Percentiles rank a stretch among this genome's conserved stretches.
Conservation (phyloP, 2,329 filamentous ascomycete genomes). For the Exophiala sp. region DNA sequence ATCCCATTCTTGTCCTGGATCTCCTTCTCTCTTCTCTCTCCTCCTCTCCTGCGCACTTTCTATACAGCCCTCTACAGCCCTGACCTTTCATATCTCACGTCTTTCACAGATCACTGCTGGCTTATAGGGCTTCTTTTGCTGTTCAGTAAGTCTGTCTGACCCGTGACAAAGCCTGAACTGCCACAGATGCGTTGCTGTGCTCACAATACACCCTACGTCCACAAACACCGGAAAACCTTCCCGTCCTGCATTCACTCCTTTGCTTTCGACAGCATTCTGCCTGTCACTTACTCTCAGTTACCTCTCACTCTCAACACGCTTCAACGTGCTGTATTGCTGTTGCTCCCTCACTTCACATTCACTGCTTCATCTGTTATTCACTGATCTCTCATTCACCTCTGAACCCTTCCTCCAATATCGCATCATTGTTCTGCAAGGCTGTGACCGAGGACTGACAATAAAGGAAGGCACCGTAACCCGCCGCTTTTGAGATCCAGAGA, state of each 20-base stretch:
- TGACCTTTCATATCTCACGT: too few relatives aligned
- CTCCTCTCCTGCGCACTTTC: not conserved
- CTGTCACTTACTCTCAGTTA: too few relatives aligned
- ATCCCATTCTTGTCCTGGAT: not conserved
- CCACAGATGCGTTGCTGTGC: not conserved
- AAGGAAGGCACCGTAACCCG: too few relatives aligned
- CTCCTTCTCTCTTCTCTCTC: not conserved
- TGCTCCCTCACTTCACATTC: constrained; percentile 2
- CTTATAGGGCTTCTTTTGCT: too few relatives aligned
- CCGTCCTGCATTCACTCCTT: not conserved
- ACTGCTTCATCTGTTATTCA: not conserved
- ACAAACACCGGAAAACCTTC: not conserved
- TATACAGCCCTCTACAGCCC: not conserved
- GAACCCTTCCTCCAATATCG: too few relatives aligned
- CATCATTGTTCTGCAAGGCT: too few relatives aligned
- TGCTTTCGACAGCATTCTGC: too few relatives aligned
- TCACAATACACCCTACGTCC: not conserved
- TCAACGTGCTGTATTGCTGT: not conserved
- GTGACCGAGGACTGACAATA: too few relatives aligned
- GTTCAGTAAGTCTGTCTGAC: not conserved
- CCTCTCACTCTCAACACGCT: too few relatives aligned
- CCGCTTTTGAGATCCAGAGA: too few relatives aligned
- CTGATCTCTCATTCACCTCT: not conserved
- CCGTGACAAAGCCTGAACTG: not conserved
- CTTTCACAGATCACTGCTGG: too few relatives aligned